Evolutionary conservation across 768 basidiomycete species (phyloP).

Genomic region (Hericium rajendrae): DNA sequence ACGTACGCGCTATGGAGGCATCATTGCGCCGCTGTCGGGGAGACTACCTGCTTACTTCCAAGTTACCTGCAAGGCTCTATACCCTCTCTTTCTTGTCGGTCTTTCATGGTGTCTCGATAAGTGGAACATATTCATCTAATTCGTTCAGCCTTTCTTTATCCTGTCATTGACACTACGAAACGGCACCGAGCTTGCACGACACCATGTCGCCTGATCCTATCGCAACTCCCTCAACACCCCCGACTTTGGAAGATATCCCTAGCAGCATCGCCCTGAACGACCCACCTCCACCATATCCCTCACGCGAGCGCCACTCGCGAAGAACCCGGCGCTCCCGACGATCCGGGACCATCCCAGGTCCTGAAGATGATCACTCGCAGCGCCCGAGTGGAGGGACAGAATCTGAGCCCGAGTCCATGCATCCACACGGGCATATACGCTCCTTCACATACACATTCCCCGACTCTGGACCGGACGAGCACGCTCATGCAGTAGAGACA

Average conservation of each 20-base stretch:
- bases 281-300: constrained; percentile 68
- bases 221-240: background rate
- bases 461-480: background rate
- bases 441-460: constrained; percentile 20
- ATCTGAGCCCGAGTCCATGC: constrained; percentile 22
- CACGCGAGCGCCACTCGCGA: constrained; percentile 33
- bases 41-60: too few relatives aligned
- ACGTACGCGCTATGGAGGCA: too few relatives aligned
- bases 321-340: constrained; percentile 22
- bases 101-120: too few relatives aligned
- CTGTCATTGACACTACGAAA: too few relatives aligned
- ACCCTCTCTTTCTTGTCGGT: too few relatives aligned
- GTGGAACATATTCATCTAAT: too few relatives aligned
- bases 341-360: constrained; percentile 22
- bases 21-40: too few relatives aligned
- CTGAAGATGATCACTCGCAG: constrained; percentile 21
- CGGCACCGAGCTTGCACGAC: background rate
- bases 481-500: constrained; percentile 32
- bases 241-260: constrained; percentile 6
- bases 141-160: too few relatives aligned
- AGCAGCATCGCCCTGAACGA: constrained; percentile 26
- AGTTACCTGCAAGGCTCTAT: too few relatives aligned
- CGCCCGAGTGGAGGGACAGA: constrained; percentile 19
- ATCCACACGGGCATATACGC: background rate
- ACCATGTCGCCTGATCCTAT: constrained; percentile 1